These are phyloP conservation scores for Cyclostephanos invisitatus DNA, from an alignment of 108 stramenopile species.

Conservation along the genomic window DNA sequence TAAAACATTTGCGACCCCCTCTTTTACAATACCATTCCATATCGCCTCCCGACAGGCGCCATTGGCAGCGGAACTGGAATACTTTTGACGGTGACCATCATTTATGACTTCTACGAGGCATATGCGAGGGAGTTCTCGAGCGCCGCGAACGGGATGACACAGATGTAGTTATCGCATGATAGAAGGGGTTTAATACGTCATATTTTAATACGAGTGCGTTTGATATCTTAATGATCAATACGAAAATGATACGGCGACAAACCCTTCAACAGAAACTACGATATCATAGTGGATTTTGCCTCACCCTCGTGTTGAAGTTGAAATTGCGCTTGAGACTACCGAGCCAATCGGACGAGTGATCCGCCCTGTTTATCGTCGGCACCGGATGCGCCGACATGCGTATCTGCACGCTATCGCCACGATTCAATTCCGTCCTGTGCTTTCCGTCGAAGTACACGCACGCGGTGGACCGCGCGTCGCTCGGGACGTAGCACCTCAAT, in stretches of 20 bases:
- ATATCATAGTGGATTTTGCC: slow-evolving; percentile 62
- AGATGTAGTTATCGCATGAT: too few relatives aligned
- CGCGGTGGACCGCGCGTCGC: slow-evolving; percentile 86
- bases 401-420: slow-evolving; percentile 91
- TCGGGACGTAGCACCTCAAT: slow-evolving; percentile 81
- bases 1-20: neutral
- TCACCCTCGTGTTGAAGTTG: slow-evolving; percentile 83
- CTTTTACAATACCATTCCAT: neutral
- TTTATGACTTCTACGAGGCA: slow-evolving; percentile 95
- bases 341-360: slow-evolving; percentile 91
- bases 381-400: slow-evolving; percentile 89
- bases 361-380: slow-evolving; percentile 83
- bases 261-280: too few relatives aligned
- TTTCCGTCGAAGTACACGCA: slow-evolving; percentile 96
- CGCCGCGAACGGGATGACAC: slow-evolving; percentile 1
- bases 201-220: too few relatives aligned
- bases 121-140: slow-evolving; percentile 77
- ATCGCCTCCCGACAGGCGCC: slow-evolving; percentile 40
- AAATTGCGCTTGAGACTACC: slow-evolving; percentile 79
- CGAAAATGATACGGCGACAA: neutral
- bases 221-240: neutral
- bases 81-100: slow-evolving; percentile 97
- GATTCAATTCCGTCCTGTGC: slow-evolving; percentile 74
- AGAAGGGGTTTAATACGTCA: too few relatives aligned
- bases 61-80: slow-evolving; percentile 94